Conservation (phyloP, 768 basidiomycete genomes). For the Cystobasidium ongulense region DNA sequence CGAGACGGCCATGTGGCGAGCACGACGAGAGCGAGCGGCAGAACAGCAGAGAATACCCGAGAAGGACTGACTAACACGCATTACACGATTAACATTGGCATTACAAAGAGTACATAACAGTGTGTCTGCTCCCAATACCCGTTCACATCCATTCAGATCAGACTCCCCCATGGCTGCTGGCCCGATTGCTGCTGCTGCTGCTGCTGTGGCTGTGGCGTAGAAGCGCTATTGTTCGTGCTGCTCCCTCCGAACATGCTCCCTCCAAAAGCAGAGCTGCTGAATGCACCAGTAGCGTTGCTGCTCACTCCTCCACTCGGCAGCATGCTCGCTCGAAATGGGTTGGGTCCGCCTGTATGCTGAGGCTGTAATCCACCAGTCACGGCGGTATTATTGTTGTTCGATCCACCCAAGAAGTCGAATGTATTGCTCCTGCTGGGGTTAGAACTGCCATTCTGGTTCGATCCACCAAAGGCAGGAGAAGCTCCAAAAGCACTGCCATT, state of each 20-base stretch:
- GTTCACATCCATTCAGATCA: constrained; percentile 18
- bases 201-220: background rate
- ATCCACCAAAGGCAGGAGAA: background rate
- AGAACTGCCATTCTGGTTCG: background rate
- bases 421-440: background rate
- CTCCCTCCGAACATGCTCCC: background rate
- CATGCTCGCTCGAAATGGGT: background rate
- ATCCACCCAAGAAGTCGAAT: background rate
- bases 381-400: background rate
- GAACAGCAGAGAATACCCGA: background rate
- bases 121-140: background rate
- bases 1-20: background rate
- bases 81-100: too few species aligned
- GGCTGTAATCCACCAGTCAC: background rate
- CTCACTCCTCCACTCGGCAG: background rate
- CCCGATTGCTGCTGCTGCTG: background rate
- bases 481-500: background rate
- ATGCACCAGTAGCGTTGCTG: background rate
- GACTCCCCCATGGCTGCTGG: constrained; percentile 17
- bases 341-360: background rate
- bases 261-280: background rate
- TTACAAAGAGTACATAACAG: background rate
- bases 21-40: background rate
- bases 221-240: background rate
- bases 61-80: background rate